Percentiles rank a stretch among this genome's conserved stretches.
These are phyloP conservation scores for Auricularia sp. DNA, from an alignment of 768 basidiomycete genomes.

Conservation along the genomic window DNA sequence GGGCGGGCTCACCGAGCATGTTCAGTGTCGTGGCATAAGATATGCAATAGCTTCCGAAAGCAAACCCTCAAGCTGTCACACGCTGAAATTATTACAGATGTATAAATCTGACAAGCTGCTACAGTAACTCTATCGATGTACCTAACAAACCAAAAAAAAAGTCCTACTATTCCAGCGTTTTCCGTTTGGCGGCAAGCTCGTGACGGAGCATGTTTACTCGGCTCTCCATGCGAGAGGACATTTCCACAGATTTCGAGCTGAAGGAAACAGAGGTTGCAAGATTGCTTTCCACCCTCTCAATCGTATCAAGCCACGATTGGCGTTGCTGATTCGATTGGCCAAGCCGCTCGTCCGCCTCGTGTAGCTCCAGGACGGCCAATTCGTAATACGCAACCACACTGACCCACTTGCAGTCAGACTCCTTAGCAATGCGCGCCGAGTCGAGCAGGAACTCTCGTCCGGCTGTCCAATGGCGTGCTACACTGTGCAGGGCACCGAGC, in stretches of 20 bases:
- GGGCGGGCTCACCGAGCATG: not conserved
- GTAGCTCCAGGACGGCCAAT: conserved; percentile 58
- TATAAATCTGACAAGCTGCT: not conserved
- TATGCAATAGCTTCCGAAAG: not conserved
- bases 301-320: not conserved
- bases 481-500: conserved; percentile 57
- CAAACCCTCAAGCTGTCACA: not conserved
- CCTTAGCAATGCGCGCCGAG: conserved; percentile 31
- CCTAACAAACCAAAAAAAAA: too few species aligned
- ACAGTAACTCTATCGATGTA: not conserved
- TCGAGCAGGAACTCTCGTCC: conserved; percentile 44
- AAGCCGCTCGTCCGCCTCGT: conserved; percentile 32
- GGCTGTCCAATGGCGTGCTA: conserved; percentile 34
- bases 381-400: conserved; percentile 59
- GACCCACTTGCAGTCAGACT: conserved; percentile 58
- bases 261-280: conserved; percentile 42
- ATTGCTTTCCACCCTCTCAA: conserved; percentile 30
- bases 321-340: not conserved
- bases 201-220: conserved; percentile 59
- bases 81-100: not conserved
- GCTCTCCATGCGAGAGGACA: conserved; percentile 60
- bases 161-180: conserved; percentile 22
- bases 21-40: not conserved
- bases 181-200: conserved; percentile 57
- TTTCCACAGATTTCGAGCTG: conserved; percentile 45